A percentile compares a stretch with the other conserved stretches of the same genome.
Evolutionary conservation across 108 stramenopile species (phyloP).

Genomic region (Licmophora abbreviata): DNA sequence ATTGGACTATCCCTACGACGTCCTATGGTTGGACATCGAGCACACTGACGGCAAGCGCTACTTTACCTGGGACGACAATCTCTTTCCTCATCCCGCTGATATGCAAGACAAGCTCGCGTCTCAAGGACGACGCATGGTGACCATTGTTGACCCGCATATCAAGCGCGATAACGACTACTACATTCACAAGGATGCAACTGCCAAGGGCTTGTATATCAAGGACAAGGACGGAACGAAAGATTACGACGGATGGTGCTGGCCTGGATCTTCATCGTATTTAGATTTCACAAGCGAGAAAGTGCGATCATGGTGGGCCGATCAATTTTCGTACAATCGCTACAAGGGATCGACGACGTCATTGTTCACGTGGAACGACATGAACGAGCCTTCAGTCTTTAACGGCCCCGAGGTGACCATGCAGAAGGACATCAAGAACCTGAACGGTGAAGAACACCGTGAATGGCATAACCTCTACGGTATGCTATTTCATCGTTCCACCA

Average conservation of each 20-base stretch:
- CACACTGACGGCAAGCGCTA: constrained; percentile 99
- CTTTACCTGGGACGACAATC: constrained; percentile 96
- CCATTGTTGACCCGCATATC: constrained; percentile 99
- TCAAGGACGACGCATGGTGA: constrained; percentile 96
- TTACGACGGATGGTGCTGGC: constrained; percentile 99
- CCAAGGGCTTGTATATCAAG: constrained; percentile 91
- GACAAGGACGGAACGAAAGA: constrained; percentile 85
- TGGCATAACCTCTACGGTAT: constrained; percentile 99
- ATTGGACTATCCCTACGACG: constrained; percentile 98
- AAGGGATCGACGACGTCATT: constrained; percentile 86
- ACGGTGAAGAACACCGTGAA: constrained; percentile 94
- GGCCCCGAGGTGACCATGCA: constrained; percentile 98
- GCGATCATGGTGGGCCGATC: constrained; percentile 95
- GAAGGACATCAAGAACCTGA: constrained; percentile 82
- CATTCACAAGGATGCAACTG: constrained; percentile 93
- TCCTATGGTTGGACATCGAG: constrained; percentile 99
- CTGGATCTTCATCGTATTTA: constrained; percentile 95
- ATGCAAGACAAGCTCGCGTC: constrained; percentile 90
- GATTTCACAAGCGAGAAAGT: constrained; percentile 94
- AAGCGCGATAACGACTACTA: constrained; percentile 90
- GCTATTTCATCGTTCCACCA: constrained; percentile 95
- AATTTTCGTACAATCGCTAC: constrained; percentile 90
- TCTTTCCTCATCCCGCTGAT: constrained; percentile 87
- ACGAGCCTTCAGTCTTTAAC: constrained; percentile 99
- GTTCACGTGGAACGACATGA: constrained; percentile 99